Evolutionary conservation across 495 filamentous ascomycete species (phyloP).

Genomic region (Extremus antarcticus): DNA sequence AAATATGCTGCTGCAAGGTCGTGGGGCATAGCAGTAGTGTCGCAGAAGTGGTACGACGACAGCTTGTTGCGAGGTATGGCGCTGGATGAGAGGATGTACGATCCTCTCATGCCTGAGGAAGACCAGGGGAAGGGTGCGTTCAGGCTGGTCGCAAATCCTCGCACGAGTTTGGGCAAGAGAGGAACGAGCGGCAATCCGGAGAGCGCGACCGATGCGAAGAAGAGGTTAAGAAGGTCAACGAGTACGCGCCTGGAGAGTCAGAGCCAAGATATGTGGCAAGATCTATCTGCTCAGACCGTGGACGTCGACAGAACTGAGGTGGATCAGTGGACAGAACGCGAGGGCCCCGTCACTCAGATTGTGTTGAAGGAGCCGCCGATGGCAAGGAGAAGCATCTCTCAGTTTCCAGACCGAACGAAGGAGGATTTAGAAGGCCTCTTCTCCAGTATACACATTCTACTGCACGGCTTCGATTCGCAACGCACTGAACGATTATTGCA

Average conservation of each 20-base stretch:
- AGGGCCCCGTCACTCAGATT: background rate
- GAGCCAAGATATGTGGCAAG: slow-evolving; percentile 74
- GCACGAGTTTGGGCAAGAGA: slow-evolving; percentile 34
- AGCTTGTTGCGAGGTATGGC: slow-evolving; percentile 88
- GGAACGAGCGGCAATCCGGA: slow-evolving; percentile 25
- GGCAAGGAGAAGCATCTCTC: background rate
- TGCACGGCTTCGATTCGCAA: slow-evolving; percentile 21
- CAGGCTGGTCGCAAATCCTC: slow-evolving; percentile 16
- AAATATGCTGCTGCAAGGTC: slow-evolving; percentile 78
- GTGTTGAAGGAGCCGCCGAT: background rate
- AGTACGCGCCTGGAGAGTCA: slow-evolving; percentile 70
- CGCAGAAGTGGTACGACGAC: slow-evolving; percentile 73
- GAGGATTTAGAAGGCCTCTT: slow-evolving; percentile 19
- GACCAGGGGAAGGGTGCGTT: slow-evolving; percentile 68
- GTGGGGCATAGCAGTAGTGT: slow-evolving; percentile 70
- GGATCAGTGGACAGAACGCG: slow-evolving; percentile 25
- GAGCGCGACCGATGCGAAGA: slow-evolving; percentile 32
- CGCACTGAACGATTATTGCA: slow-evolving; percentile 8
- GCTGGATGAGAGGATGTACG: slow-evolving; percentile 71
- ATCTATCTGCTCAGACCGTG: slow-evolving; percentile 57
- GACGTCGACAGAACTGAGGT: slow-evolving; percentile 14
- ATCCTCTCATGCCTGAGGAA: slow-evolving; percentile 55
- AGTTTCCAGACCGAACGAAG: background rate
- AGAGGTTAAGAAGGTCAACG: slow-evolving; percentile 69
- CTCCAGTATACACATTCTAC: slow-evolving; percentile 19